These are phyloP conservation scores for Aspergillus pseudoterreus DNA, from an alignment of 2,329 filamentous ascomycete species.

Conservation along the genomic window DNA sequence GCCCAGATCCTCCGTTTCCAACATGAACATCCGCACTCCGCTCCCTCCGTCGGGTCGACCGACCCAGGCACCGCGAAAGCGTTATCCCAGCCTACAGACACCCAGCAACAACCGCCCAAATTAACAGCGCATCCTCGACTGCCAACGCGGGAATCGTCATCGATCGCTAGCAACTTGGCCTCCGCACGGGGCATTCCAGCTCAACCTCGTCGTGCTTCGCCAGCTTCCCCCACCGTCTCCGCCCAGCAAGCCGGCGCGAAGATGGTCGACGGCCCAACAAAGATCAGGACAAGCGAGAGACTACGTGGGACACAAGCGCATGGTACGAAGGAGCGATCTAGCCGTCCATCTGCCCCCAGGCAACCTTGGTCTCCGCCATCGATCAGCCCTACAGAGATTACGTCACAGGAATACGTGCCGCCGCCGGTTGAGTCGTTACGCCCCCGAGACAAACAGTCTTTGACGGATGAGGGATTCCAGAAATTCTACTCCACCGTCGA, in stretches of 20 bases:
- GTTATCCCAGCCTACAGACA: slow-evolving; percentile 27
- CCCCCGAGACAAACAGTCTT: slow-evolving; percentile 16
- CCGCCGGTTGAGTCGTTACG: slow-evolving; percentile 23
- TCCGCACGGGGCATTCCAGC: slow-evolving; percentile 74
- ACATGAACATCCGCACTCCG: slow-evolving; percentile 46
- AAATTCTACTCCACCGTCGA: slow-evolving; percentile 92
- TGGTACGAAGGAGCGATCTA: slow-evolving; percentile 22
- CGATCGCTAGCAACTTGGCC: slow-evolving; percentile 83
- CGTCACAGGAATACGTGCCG: slow-evolving; percentile 30
- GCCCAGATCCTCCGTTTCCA: slow-evolving; percentile 76
- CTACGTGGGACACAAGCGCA: slow-evolving; percentile 17
- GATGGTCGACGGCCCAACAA: slow-evolving; percentile 55
- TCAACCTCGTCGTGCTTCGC: slow-evolving; percentile 56
- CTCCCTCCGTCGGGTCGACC: slow-evolving; percentile 11
- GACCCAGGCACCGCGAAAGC: slow-evolving; percentile 17
- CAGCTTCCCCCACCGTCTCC: slow-evolving; percentile 68
- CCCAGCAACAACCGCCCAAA: slow-evolving; percentile 35
- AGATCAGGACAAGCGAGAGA: slow-evolving; percentile 29
- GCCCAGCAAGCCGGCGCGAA: slow-evolving; percentile 70
- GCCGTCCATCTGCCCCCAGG: slow-evolving; percentile 21
- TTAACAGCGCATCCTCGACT: slow-evolving; percentile 40
- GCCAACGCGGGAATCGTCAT: slow-evolving; percentile 68
- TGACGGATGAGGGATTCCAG: slow-evolving; percentile 73
- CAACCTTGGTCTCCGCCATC: slow-evolving; percentile 34
- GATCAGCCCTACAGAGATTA: slow-evolving; percentile 31